Conservation (phyloP, 2,329 filamentous ascomycete species). For the Massarina eburnea region DNA sequence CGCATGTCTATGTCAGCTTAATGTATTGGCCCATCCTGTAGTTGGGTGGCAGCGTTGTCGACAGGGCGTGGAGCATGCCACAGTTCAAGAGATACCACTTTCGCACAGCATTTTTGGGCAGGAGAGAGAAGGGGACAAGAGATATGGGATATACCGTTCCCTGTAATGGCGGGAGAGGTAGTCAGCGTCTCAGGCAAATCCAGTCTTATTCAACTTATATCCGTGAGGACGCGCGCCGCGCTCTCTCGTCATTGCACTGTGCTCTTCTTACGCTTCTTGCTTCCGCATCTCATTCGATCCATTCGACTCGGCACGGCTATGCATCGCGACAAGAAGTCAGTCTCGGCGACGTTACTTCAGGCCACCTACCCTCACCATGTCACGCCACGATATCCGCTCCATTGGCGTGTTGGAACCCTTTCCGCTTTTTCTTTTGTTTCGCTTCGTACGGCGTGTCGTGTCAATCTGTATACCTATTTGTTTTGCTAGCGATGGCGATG, state of each 20-base stretch:
- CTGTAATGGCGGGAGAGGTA: conserved; percentile 38
- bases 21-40: conserved; percentile 21
- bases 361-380: conserved; percentile 12
- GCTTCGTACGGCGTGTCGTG: neutral
- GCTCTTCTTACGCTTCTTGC: conserved; percentile 14
- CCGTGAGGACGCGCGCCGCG: conserved; percentile 26
- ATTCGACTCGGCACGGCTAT: neutral
- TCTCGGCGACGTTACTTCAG: neutral
- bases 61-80: conserved; percentile 19
- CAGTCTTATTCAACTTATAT: conserved; percentile 24
- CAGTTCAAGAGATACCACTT: conserved; percentile 32
- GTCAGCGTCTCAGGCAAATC: conserved; percentile 43
- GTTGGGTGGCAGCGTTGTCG: conserved; percentile 18
- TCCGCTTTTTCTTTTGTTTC: neutral
- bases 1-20: conserved; percentile 16
- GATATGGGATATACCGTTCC: conserved; percentile 23
- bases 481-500: neutral
- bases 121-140: conserved; percentile 21
- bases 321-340: conserved; percentile 3
- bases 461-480: neutral
- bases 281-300: neutral
- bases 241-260: conserved; percentile 22
- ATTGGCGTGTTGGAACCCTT: conserved; percentile 4
- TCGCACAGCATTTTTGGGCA: conserved; percentile 26
- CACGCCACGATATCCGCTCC: conserved; percentile 10